Conservation (phyloP, 352 stramenopile species). For the Pythium myriotylum region DNA sequence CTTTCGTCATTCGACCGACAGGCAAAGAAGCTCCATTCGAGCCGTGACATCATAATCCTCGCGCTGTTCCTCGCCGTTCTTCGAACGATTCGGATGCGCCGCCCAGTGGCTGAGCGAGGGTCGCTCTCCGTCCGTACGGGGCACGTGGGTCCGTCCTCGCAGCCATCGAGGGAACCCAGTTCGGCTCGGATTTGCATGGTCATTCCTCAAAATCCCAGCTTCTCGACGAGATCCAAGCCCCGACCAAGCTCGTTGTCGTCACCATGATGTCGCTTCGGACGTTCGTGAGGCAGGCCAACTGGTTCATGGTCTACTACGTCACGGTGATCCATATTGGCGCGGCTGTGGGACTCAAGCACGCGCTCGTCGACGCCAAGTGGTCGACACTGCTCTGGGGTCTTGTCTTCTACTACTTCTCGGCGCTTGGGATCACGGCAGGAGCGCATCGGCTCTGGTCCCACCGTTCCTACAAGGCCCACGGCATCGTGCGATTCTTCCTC, state of each 20-base stretch:
- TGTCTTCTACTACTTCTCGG: slow-evolving; percentile 93
- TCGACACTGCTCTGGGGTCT: slow-evolving; percentile 91
- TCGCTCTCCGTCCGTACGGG: too few relatives aligned
- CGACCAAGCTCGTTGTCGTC: too few relatives aligned
- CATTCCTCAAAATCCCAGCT: neutral
- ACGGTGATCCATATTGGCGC: slow-evolving; percentile 92
- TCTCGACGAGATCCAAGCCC: neutral
- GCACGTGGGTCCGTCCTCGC: too few relatives aligned
- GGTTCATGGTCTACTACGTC: slow-evolving; percentile 98
- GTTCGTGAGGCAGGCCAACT: slow-evolving; percentile 82
- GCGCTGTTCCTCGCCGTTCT: slow-evolving; percentile 8
- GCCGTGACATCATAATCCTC: slow-evolving; percentile 13
- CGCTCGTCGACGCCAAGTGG: slow-evolving; percentile 73
- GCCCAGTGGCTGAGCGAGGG: too few relatives aligned
- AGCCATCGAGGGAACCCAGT: too few relatives aligned
- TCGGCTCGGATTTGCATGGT: too few relatives aligned
- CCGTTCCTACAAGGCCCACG: slow-evolving; percentile 94
- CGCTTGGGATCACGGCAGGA: slow-evolving; percentile 97
- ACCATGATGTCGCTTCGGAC: neutral
- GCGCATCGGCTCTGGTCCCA: slow-evolving; percentile 98
- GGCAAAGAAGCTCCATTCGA: slow-evolving; percentile 8
- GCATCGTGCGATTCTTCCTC: slow-evolving; percentile 91
- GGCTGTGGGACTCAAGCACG: slow-evolving; percentile 77
- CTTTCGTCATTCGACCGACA: neutral
- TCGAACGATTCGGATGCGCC: neutral